Conservation (phyloP, 148 eudicot genomes). For the Cornus suecica region DNA sequence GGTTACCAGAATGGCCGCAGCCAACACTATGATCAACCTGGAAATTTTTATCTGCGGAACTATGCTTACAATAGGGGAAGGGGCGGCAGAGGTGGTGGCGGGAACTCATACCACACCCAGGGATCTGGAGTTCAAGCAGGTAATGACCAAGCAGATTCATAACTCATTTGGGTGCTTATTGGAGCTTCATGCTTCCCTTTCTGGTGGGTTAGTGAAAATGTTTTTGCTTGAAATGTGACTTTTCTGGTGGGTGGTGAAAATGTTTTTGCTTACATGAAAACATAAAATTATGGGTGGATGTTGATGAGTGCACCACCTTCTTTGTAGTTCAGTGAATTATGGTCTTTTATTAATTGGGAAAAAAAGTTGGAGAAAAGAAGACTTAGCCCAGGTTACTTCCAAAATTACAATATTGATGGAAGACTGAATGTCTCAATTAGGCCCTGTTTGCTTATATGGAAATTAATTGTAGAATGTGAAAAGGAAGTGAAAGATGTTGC, state of each 20-base stretch:
- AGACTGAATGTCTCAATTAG: too few species aligned
- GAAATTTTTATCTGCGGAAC: constrained; percentile 56
- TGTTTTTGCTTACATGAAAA: background rate
- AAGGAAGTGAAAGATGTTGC: too few species aligned
- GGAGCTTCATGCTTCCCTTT: background rate
- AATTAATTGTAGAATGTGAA: too few species aligned
- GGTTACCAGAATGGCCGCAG: constrained; percentile 67
- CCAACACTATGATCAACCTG: constrained; percentile 56
- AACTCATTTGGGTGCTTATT: constrained; percentile 8
- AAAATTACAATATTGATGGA: too few species aligned
- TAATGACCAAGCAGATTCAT: constrained; percentile 34
- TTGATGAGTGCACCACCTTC: background rate
- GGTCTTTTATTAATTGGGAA: background rate
- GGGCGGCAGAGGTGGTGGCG: constrained; percentile 32
- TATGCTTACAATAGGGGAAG: constrained; percentile 41
- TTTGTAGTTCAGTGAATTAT: background rate
- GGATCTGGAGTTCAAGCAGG: constrained; percentile 36
- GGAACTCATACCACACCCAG: constrained; percentile 32
- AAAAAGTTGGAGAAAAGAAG: background rate
- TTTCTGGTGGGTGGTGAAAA: background rate
- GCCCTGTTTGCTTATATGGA: too few species aligned
- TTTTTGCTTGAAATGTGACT: background rate
- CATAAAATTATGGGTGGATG: background rate
- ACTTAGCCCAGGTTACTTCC: background rate
- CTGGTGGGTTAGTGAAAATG: background rate